Evolutionary conservation across 169 alveolate genomes (phyloP).

Genomic region (Theileria annulata): DNA sequence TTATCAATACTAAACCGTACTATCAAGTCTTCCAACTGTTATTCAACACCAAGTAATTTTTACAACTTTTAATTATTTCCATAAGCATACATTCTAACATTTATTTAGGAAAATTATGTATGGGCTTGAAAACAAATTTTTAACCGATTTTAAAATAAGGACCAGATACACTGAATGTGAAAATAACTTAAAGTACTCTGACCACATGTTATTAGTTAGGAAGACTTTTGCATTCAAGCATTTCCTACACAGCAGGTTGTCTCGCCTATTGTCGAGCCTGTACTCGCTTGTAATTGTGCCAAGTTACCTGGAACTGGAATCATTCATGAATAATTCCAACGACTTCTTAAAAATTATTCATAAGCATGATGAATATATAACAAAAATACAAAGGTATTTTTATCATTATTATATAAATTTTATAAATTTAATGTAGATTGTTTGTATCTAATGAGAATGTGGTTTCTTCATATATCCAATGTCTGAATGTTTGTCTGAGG

Average conservation of each 20-base stretch:
- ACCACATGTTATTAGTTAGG: neutral
- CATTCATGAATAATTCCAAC: neutral
- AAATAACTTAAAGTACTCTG: neutral
- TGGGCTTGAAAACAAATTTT: constrained; percentile 45
- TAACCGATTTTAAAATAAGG: constrained; percentile 28
- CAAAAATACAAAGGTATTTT: constrained; percentile 2
- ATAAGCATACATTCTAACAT: neutral
- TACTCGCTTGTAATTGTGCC: neutral
- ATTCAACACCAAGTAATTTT: constrained; percentile 38
- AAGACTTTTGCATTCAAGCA: neutral
- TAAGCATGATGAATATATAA: constrained; percentile 35
- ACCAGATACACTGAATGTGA: neutral
- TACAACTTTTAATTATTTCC: neutral
- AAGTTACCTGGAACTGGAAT: constrained; percentile 7
- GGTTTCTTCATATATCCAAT: constrained; percentile 4
- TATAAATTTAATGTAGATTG: neutral
- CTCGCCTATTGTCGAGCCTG: constrained; percentile 6
- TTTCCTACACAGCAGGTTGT: constrained; percentile 16
- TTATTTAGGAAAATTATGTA: constrained; percentile 33
- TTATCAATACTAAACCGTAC: constrained; percentile 15
- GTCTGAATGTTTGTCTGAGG: constrained; percentile 7
- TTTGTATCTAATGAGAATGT: neutral
- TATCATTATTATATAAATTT: neutral
- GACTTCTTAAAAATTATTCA: constrained; percentile 29
- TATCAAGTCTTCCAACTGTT: constrained; percentile 45